A percentile compares a stretch with the other conserved stretches of the same genome.
Conservation (phyloP, 164 flowering plant genomes). For the Annona cherimola region DNA sequence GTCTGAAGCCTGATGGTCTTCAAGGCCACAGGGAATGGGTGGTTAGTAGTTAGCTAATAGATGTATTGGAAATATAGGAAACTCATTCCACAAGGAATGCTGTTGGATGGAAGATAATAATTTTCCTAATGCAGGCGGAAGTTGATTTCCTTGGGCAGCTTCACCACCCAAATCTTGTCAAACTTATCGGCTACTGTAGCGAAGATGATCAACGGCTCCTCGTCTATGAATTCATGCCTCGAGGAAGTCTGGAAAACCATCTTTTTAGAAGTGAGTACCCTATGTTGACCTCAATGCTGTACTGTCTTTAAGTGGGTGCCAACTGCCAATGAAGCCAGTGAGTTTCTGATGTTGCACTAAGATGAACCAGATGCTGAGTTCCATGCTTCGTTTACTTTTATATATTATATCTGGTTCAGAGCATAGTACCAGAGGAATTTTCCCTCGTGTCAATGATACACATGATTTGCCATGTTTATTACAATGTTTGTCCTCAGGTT, state of each 20-base stretch:
- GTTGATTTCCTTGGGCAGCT: constrained; percentile 94
- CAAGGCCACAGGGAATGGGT: constrained; percentile 99
- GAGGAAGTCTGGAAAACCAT: constrained; percentile 98
- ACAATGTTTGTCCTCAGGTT: not conserved
- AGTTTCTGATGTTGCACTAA: too few relatives aligned
- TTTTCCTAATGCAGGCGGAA: constrained; percentile 69
- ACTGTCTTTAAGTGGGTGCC: too few relatives aligned
- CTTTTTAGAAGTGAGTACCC: constrained; percentile 77
- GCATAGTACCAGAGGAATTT: not conserved
- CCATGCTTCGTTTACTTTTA: not conserved
- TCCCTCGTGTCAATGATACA: not conserved
- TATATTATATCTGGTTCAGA: not conserved
- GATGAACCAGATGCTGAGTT: not conserved
- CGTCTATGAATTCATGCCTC: constrained; percentile 89
- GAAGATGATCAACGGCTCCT: constrained; percentile 95
- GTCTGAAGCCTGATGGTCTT: constrained; percentile 92
- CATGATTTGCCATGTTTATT: not conserved
- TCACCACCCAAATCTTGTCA: constrained; percentile 92
- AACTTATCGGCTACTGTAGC: constrained; percentile 86
- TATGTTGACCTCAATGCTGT: too few relatives aligned
- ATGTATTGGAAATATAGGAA: constrained; percentile 15
- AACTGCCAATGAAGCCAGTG: too few relatives aligned
- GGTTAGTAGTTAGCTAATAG: constrained; percentile 47
- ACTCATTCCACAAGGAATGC: not conserved
- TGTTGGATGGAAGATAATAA: not conserved